A percentile compares a stretch with the other conserved stretches of the same genome.
phyloP scores from a whole-genome alignment of 2,329 filamentous ascomycete genomes.

The Cytospora mali region DNA sequence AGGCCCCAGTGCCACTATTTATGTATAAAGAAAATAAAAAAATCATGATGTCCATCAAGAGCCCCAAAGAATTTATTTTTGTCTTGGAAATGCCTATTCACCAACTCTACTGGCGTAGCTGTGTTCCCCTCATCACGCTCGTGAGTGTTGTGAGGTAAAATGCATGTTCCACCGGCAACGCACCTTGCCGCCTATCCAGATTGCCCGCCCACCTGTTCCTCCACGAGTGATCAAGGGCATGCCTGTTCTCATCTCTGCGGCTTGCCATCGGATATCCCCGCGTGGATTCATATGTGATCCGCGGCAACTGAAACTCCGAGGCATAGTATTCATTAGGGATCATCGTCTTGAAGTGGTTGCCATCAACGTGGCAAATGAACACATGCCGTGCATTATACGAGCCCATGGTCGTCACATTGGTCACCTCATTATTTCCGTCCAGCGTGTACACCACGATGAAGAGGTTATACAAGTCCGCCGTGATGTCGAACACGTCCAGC shows the following conservation, averaged over 20 bases:
- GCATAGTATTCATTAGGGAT: conserved; percentile 37
- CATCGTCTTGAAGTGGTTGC: conserved; percentile 39
- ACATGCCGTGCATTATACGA: conserved; percentile 40
- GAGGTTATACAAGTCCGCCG: conserved; percentile 40
- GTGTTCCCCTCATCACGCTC: conserved; percentile 5
- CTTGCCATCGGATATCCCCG: not conserved
- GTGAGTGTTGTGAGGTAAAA: not conserved
- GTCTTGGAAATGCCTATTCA: not conserved
- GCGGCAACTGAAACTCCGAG: conserved; percentile 40
- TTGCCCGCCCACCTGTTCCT: not conserved
- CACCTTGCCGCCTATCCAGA: conserved; percentile 2
- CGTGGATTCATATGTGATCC: conserved; percentile 31
- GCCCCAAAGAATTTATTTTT: not conserved
- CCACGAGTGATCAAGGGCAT: conserved; percentile 9
- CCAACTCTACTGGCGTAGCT: not conserved
- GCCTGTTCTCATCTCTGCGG: conserved; percentile 2
- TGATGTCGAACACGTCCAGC: conserved; percentile 37
- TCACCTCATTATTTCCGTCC: conserved; percentile 23
- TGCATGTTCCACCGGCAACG: conserved; percentile 1
- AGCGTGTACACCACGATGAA: conserved; percentile 38
- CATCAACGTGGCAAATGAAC: conserved; percentile 35
- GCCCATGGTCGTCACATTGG: conserved; percentile 36
- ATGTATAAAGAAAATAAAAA: not conserved
- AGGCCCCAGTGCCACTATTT: not conserved
- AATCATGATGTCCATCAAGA: not conserved